These are phyloP conservation scores for Malus hybrid DNA, from an alignment of 331 rosid genomes.

Conservation along the genomic window DNA sequence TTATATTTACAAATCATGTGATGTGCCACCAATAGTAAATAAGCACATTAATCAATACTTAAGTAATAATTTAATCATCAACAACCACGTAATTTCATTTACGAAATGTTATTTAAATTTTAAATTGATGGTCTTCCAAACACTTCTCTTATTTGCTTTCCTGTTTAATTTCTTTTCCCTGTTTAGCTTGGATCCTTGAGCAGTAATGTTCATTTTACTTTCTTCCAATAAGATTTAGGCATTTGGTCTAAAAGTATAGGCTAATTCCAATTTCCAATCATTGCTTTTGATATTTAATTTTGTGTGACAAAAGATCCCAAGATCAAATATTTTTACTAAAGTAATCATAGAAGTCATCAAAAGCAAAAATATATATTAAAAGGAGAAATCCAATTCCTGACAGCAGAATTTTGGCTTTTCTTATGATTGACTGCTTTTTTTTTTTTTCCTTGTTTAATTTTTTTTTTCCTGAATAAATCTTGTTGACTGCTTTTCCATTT, in stretches of 20 bases:
- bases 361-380: constrained; percentile 35
- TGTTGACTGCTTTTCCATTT: constrained; percentile 62
- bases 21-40: too few relatives aligned
- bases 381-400: constrained; percentile 30
- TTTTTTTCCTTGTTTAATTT: constrained; percentile 13
- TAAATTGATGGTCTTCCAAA: too few relatives aligned
- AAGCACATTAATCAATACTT: too few relatives aligned
- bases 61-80: too few relatives aligned
- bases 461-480: constrained; percentile 12
- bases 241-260: constrained; percentile 49
- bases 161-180: constrained; percentile 15
- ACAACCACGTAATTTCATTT: too few relatives aligned
- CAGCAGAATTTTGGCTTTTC: constrained; percentile 38
- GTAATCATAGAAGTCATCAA: constrained; percentile 75
- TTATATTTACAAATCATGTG: too few relatives aligned
- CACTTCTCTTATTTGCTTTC: constrained; percentile 1
- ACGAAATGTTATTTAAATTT: too few relatives aligned
- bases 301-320: constrained; percentile 72
- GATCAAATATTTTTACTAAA: constrained; percentile 19
- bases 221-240: constrained; percentile 27
- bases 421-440: constrained; percentile 78
- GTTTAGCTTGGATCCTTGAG: constrained; percentile 33
- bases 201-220: constrained; percentile 13
- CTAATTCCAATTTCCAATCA: constrained; percentile 74
- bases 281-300: constrained; percentile 51